Evolutionary conservation across 2,329 filamentous ascomycete genomes (phyloP).

Genomic region (Hymenoscyphus fraxineus): DNA sequence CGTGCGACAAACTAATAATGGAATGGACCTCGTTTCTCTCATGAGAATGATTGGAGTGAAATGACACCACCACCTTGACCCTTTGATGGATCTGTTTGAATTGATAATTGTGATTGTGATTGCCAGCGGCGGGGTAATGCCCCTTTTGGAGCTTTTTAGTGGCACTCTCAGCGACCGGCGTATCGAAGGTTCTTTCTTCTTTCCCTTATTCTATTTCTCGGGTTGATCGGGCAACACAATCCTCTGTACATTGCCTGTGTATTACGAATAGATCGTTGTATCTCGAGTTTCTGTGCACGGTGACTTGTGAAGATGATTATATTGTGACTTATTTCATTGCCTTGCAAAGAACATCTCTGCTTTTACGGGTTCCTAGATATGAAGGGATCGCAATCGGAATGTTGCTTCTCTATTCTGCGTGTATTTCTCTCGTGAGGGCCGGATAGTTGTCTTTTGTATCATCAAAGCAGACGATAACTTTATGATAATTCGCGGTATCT

Average conservation of each 20-base stretch:
- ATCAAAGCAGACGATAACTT: not conserved
- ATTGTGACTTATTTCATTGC: not conserved
- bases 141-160: conserved; percentile 15
- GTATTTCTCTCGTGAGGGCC: no score
- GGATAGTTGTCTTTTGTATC: not conserved
- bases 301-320: not conserved
- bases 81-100: conserved; percentile 15
- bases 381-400: no score
- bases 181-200: conserved; percentile 21
- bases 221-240: conserved; percentile 10
- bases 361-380: no score
- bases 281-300: not conserved
- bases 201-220: conserved; percentile 12
- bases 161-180: conserved; percentile 27
- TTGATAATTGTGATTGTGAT: conserved; percentile 18
- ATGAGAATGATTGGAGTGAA: conserved; percentile 7
- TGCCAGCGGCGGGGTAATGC: conserved; percentile 13
- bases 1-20: conserved; percentile 9
- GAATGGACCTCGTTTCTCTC: conserved; percentile 4
- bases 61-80: not conserved
- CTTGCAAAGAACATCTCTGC: not conserved
- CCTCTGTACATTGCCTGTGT: conserved; percentile 13
- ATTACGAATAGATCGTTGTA: conserved; percentile 6
- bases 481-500: not conserved
- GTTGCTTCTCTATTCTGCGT: no score